phyloP scores from a whole-genome alignment of 495 filamentous ascomycete species.

The Neurospora sp. region DNA sequence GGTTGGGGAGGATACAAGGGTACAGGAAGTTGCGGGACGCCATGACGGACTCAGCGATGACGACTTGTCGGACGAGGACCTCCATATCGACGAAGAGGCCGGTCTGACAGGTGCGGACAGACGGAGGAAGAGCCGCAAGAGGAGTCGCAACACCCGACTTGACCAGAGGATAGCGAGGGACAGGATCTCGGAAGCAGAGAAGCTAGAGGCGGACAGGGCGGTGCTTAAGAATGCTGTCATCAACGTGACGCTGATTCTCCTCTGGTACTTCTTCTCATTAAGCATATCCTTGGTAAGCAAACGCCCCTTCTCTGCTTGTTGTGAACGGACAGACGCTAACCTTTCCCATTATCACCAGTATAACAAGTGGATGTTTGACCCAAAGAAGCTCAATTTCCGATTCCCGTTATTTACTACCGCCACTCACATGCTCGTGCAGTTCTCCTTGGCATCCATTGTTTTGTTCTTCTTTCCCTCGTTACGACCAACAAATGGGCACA shows the following conservation, averaged over 20 bases:
- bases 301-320: not conserved
- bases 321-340: not conserved
- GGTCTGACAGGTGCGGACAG: slow-evolving; percentile 67
- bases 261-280: slow-evolving; percentile 94
- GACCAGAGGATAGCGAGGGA: slow-evolving; percentile 63
- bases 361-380: slow-evolving; percentile 99
- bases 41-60: slow-evolving; percentile 16
- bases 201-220: slow-evolving; percentile 58
- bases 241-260: slow-evolving; percentile 66
- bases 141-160: slow-evolving; percentile 55
- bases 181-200: slow-evolving; percentile 49
- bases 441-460: slow-evolving; percentile 67
- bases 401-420: slow-evolving; percentile 95
- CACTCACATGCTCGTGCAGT: slow-evolving; percentile 94
- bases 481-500: slow-evolving; percentile 51
- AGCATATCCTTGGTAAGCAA: slow-evolving; percentile 82
- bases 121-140: slow-evolving; percentile 53
- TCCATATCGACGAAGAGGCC: slow-evolving; percentile 84
- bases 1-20: slow-evolving; percentile 26
- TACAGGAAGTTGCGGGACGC: slow-evolving; percentile 11
- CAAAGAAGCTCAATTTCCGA: slow-evolving; percentile 75
- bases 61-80: slow-evolving; percentile 51
- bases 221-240: slow-evolving; percentile 56
- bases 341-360: slow-evolving; percentile 46
- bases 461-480: slow-evolving; percentile 77